Conservation (phyloP, 2,329 filamentous ascomycete genomes). For the Pseudovirgaria hyperparasitica region DNA sequence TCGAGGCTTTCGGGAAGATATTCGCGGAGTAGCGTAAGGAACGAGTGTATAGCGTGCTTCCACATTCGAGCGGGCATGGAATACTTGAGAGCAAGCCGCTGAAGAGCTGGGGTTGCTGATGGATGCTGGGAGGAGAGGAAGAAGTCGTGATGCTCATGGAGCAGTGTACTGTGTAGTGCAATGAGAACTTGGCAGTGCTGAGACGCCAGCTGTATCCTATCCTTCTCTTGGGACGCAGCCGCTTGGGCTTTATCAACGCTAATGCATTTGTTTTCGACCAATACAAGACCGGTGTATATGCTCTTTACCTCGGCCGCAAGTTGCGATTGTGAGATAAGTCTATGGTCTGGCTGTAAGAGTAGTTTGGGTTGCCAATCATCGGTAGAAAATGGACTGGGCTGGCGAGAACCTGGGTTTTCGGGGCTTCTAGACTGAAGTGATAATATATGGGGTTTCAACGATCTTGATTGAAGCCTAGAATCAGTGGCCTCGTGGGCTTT, state of each 20-base stretch:
- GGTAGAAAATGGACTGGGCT: slow-evolving; percentile 6
- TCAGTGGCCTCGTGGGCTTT: no score
- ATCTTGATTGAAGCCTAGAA: no score
- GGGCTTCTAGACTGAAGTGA: slow-evolving; percentile 3
- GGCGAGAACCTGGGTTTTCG: slow-evolving; percentile 7
- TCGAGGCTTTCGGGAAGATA: slow-evolving; percentile 61
- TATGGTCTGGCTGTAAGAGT: slow-evolving; percentile 47
- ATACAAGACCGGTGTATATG: slow-evolving; percentile 70
- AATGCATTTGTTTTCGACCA: slow-evolving; percentile 81
- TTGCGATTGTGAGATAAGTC: slow-evolving; percentile 64
- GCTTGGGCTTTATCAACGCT: slow-evolving; percentile 59
- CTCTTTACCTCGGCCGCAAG: slow-evolving; percentile 70
- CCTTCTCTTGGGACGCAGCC: slow-evolving; percentile 38
- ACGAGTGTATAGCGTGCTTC: slow-evolving; percentile 73
- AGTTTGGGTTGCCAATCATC: slow-evolving; percentile 26
- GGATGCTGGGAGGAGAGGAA: slow-evolving; percentile 76
- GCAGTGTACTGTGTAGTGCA: slow-evolving; percentile 58
- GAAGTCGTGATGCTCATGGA: slow-evolving; percentile 48
- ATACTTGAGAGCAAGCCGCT: slow-evolving; percentile 58
- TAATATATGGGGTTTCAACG: no score
- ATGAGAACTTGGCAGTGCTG: slow-evolving; percentile 73
- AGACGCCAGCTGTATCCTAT: slow-evolving; percentile 27
- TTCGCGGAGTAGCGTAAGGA: slow-evolving; percentile 52
- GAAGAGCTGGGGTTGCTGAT: slow-evolving; percentile 51
- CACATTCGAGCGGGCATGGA: slow-evolving; percentile 84